Base-by-base conservation (phyloP, 2,329 filamentous ascomycete species). In the Clarireedia monteithiana region DNA sequence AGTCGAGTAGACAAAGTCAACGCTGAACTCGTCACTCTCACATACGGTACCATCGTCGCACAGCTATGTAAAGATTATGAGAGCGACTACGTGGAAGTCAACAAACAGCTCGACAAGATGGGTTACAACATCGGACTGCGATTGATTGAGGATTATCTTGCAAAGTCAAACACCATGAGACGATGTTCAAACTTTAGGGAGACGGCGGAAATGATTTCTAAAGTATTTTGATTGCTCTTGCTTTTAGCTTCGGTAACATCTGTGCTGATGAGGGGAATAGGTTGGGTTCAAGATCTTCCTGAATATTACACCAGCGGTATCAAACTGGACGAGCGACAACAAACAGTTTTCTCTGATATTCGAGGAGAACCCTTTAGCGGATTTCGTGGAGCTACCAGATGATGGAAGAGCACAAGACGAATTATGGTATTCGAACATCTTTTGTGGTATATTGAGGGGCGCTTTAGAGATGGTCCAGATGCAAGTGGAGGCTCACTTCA, bases 271-370 rank as follows among this genome's bases (percentile, higher is more conserved):
- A 55, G 36, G 26, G 26, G 15, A 38, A 5, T 62, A 96, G 89
- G 88, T 99, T 62, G 94, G 94, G 56, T 99, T 99, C 77, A 97
- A 99, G 75, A 96, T 99, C 63, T 99, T 99, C 71, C 82, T 99
- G 59, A 99, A 99, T 69, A 91, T 96, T 64, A 95, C 91, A 4
- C 94, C 94, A 0, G 88, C 86, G 6, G 86, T 97, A 61, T 90
- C 91, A 48, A 96, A 95, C 70, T 99, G 94, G 94, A 94, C 91
- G 23, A 89, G 82, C 70, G 94, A 99, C 73, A 94, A 86, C 74
- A 96, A 96, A 70, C 90, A 95, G 64, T 99, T 99, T 75, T 96
- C 91, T 0, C 78, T 99, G 12, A 82, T 96, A 15, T 96, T 99
- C 64, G 94, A 99, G 63, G 94, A 99, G 72, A 99, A 97, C 68